phyloP scores from a whole-genome alignment of 345 rosid genomes.

The Salix suchowensis region DNA sequence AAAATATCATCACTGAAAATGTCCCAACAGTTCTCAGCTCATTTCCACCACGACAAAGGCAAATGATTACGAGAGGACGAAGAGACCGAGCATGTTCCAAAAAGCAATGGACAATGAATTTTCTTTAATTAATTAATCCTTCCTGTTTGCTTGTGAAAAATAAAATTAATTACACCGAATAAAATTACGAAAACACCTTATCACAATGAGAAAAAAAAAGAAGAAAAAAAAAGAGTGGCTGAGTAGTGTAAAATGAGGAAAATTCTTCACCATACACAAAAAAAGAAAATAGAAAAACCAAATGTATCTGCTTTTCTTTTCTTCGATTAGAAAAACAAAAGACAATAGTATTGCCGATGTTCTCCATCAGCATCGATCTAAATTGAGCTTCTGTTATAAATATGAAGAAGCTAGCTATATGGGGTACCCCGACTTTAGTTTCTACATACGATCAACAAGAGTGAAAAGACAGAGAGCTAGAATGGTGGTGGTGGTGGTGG shows the following conservation, averaged over 20 bases:
- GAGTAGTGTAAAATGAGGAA: background rate
- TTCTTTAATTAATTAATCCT: background rate
- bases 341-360: background rate
- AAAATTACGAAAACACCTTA: background rate
- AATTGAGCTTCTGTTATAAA: background rate
- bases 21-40: background rate
- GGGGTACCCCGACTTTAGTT: background rate
- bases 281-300: background rate
- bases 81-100: background rate
- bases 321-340: background rate
- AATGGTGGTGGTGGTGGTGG: constrained; percentile 28
- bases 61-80: background rate
- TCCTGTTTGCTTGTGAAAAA: background rate
- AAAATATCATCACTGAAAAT: background rate
- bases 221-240: background rate
- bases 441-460: constrained; percentile 24
- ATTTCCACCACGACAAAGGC: background rate
- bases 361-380: background rate
- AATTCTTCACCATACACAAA: background rate
- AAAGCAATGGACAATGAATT: background rate
- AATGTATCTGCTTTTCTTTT: background rate
- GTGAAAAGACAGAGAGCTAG: constrained; percentile 28
- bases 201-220: background rate
- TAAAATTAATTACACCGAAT: background rate
- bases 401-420: background rate